These are phyloP conservation scores for Verticillium tricorpus DNA, from an alignment of 2,329 filamentous ascomycete genomes.

Conservation along the genomic window DNA sequence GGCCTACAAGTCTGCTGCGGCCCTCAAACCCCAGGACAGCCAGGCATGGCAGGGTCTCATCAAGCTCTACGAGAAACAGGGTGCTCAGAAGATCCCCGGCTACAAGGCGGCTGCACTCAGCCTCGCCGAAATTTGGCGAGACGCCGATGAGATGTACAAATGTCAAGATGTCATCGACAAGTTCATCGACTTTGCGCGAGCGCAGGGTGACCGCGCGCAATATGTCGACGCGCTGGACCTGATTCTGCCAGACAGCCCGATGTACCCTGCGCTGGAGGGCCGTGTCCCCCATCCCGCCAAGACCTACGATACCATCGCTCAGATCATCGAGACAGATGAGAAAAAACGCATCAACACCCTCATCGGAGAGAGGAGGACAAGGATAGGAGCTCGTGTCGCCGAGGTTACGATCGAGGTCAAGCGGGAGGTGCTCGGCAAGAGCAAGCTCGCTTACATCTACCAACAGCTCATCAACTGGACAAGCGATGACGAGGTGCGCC, in stretches of 20 bases:
- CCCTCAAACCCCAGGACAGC: constrained; percentile 68
- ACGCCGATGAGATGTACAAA: constrained; percentile 59
- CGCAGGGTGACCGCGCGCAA: constrained; percentile 66
- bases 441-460: constrained; percentile 76
- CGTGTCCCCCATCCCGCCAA: constrained; percentile 73
- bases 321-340: constrained; percentile 81
- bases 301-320: constrained; percentile 77
- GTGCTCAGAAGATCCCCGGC: constrained; percentile 60
- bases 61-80: constrained; percentile 78
- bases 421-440: constrained; percentile 72
- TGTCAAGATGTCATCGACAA: constrained; percentile 71
- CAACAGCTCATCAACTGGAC: constrained; percentile 86
- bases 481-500: constrained; percentile 75
- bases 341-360: constrained; percentile 84
- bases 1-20: constrained; percentile 68
- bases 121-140: constrained; percentile 70
- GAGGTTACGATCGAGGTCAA: constrained; percentile 87
- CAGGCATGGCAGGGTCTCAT: constrained; percentile 89
- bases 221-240: constrained; percentile 73
- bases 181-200: constrained; percentile 69
- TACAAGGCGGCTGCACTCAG: constrained; percentile 71
- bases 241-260: constrained; percentile 71
- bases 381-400: constrained; percentile 76
- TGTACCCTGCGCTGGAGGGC: constrained; percentile 82
- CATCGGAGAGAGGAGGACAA: constrained; percentile 82